Evolutionary conservation across 225 moss, liverwort and hornwort species (phyloP).

Genomic region (Pleurozium schreberi): DNA sequence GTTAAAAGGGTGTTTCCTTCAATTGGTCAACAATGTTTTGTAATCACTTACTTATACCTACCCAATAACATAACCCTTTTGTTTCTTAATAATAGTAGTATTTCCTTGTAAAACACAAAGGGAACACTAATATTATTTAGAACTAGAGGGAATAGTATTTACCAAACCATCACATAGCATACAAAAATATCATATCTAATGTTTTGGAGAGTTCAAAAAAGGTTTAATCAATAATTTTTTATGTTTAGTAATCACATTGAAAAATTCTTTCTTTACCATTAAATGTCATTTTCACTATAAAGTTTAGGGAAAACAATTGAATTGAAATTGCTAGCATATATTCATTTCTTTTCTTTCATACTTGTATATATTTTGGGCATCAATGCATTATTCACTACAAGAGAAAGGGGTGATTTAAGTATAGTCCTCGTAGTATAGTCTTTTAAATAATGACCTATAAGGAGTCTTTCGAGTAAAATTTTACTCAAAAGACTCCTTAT

Average conservation of each 20-base stretch:
- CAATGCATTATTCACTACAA: background rate
- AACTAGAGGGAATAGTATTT: background rate
- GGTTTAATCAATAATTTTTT: background rate
- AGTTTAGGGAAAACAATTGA: background rate
- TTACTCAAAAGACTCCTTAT: no score
- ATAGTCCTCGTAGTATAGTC: no score
- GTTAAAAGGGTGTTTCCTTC: no score
- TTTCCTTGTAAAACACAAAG: no score
- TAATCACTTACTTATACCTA: background rate
- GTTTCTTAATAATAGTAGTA: no score
- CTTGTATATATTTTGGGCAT: background rate
- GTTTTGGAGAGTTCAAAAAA: background rate
- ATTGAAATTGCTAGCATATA: background rate
- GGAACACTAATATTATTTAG: no score
- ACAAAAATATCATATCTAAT: background rate
- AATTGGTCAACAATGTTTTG: background rate
- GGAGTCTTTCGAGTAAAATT: no score
- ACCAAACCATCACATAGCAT: accelerated
- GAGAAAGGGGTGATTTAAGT: no score
- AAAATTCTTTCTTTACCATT: accelerated
- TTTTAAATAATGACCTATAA: no score
- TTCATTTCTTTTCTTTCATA: no score
- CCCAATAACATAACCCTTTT: accelerated
- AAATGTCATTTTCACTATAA: accelerated
- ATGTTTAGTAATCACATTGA: background rate